Percentiles rank a stretch among this genome's conserved stretches.
phyloP scores from a whole-genome alignment of 441 rosid species.

The Jatropha multifida region DNA sequence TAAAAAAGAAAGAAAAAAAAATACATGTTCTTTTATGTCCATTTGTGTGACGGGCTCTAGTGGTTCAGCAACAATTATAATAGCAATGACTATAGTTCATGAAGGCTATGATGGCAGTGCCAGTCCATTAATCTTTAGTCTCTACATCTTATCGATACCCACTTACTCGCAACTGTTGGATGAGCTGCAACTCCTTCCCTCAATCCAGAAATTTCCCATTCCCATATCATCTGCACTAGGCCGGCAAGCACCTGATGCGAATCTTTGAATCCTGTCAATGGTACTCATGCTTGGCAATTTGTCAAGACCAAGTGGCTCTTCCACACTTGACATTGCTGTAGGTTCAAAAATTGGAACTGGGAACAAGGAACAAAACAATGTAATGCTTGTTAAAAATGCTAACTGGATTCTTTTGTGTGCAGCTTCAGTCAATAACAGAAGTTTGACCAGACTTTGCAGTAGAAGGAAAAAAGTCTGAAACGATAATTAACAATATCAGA shows the following conservation, averaged over 20 bases:
- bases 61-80: not conserved
- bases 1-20: not conserved
- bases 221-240: slow-evolving; percentile 62
- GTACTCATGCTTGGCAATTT: slow-evolving; percentile 91
- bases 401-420: slow-evolving; percentile 13
- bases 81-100: not conserved
- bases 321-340: slow-evolving; percentile 84
- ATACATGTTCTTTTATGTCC: not conserved
- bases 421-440: slow-evolving; percentile 24
- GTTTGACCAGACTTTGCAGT: too few relatives aligned
- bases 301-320: slow-evolving; percentile 84
- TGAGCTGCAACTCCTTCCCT: slow-evolving; percentile 75
- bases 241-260: slow-evolving; percentile 75
- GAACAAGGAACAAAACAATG: slow-evolving; percentile 34
- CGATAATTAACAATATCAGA: not conserved
- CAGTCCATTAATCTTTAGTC: not conserved
- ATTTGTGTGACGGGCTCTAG: not conserved
- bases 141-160: not conserved
- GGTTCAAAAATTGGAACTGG: slow-evolving; percentile 31
- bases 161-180: slow-evolving; percentile 72
- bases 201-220: slow-evolving; percentile 79
- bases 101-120: not conserved
- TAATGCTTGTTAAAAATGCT: slow-evolving; percentile 20
- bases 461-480: too few relatives aligned
- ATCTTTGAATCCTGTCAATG: slow-evolving; percentile 77